phyloP scores from a whole-genome alignment of 1,139 yeast genomes.

The Eremothecium cymbalariae region DNA sequence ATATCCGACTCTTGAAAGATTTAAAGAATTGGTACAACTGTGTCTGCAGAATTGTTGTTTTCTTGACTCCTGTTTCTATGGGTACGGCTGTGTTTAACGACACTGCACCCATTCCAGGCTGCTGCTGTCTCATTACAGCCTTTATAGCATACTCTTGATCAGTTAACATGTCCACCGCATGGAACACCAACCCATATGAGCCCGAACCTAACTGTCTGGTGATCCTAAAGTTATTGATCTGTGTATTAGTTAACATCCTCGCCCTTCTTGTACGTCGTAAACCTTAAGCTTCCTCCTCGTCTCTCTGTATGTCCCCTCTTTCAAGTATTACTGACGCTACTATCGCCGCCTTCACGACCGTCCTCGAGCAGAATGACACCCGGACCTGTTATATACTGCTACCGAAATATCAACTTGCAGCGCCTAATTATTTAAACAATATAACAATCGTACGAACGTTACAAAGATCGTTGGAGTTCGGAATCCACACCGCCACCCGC shows the following conservation, averaged over 20 bases:
- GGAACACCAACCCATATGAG: conserved; percentile 78
- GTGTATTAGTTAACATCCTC: conserved; percentile 24
- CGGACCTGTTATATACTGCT: too few species aligned
- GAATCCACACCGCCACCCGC: too few species aligned
- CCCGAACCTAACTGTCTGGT: conserved; percentile 70
- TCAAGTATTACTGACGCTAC: too few species aligned
- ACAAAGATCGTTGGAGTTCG: too few species aligned
- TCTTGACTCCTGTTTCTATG: conserved; percentile 17
- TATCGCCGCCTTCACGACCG: too few species aligned
- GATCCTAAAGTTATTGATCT: conserved; percentile 26
- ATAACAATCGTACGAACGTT: too few species aligned
- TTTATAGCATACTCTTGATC: conserved; percentile 61
- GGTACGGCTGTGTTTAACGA: conserved; percentile 21
- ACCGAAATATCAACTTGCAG: too few species aligned
- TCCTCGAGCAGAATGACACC: too few species aligned
- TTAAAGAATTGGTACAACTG: conserved; percentile 26
- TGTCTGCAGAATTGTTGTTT: conserved; percentile 23
- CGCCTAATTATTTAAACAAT: too few species aligned
- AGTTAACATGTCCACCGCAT: conserved; percentile 49
- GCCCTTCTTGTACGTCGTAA: too few species aligned
- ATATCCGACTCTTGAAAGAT: conserved; percentile 22
- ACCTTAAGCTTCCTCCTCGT: too few species aligned
- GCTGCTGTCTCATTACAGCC: conserved; percentile 47
- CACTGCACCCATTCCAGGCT: conserved; percentile 12
- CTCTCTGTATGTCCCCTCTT: too few species aligned